These are phyloP conservation scores for Pyrenophora teres DNA, from an alignment of 2,329 filamentous ascomycete species.

Conservation along the genomic window DNA sequence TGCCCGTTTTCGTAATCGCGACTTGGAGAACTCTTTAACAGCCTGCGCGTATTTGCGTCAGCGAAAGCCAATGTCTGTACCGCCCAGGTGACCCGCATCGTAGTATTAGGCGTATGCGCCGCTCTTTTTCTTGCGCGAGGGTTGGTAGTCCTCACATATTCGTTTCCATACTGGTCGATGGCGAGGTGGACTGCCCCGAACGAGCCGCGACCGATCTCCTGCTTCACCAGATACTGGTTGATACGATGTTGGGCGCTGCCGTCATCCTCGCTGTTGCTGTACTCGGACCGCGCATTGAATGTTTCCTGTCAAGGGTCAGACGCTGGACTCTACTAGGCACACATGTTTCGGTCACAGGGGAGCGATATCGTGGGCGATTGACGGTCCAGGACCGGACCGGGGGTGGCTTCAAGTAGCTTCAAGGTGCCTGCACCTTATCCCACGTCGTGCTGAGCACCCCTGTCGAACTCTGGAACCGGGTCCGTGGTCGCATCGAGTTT, in stretches of 20 bases:
- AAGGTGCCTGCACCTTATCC: not conserved
- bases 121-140: slow-evolving; percentile 4
- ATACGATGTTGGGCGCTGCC: slow-evolving; percentile 81
- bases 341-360: not conserved
- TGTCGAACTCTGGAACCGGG: not conserved
- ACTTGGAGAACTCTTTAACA: slow-evolving; percentile 97
- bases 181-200: slow-evolving; percentile 93
- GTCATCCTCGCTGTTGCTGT: slow-evolving; percentile 81
- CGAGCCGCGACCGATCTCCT: slow-evolving; percentile 95
- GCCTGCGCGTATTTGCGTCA: slow-evolving; percentile 63
- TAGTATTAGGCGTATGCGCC: slow-evolving; percentile 11
- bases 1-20: slow-evolving; percentile 82
- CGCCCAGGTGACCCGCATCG: slow-evolving; percentile 32
- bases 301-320: slow-evolving; percentile 68
- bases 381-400: not conserved
- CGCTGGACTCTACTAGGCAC: not conserved
- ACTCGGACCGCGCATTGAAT: slow-evolving; percentile 84
- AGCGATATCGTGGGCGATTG: not conserved
- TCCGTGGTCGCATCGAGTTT: not conserved
- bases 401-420: not conserved
- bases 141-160: slow-evolving; percentile 73
- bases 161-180: slow-evolving; percentile 83
- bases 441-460: not conserved
- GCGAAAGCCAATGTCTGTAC: slow-evolving; percentile 24
- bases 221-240: slow-evolving; percentile 92